phyloP scores from a whole-genome alignment of 2,329 filamentous ascomycete species.

The Herpotrichia juniperi region DNA sequence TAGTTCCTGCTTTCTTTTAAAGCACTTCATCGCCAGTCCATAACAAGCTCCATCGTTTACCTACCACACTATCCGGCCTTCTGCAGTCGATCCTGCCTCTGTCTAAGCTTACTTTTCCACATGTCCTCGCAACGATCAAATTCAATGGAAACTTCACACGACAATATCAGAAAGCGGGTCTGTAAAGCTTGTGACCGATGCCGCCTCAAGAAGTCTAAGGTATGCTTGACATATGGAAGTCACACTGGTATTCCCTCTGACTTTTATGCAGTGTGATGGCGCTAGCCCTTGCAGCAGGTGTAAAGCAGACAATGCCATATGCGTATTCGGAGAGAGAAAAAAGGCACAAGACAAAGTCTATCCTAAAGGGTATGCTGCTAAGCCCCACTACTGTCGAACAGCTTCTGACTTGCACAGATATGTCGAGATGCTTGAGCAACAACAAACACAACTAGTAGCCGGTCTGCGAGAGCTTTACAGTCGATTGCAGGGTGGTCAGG shows the following conservation, averaged over 20 bases:
- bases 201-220: conserved; percentile 70
- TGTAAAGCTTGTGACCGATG: conserved; percentile 72
- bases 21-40: conserved; percentile 1
- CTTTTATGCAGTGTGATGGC: conserved; percentile 61
- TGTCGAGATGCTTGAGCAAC: conserved; percentile 71
- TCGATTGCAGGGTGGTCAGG: conserved; percentile 57
- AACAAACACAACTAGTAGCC: conserved; percentile 66
- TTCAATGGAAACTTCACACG: conserved; percentile 50
- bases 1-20: conserved; percentile 1
- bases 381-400: neutral
- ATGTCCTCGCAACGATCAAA: conserved; percentile 45
- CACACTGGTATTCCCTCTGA: neutral
- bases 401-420: conserved; percentile 52
- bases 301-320: conserved; percentile 68
- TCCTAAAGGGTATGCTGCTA: conserved; percentile 65
- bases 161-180: conserved; percentile 64
- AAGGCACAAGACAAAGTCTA: conserved; percentile 72
- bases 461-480: conserved; percentile 67
- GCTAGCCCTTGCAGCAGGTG: conserved; percentile 66
- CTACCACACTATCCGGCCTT: too few relatives aligned
- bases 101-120: conserved; percentile 10
- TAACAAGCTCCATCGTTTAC: conserved; percentile 2
- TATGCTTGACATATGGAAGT: conserved; percentile 33
- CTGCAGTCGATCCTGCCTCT: conserved; percentile 4
- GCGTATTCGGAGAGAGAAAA: conserved; percentile 69